Evolutionary conservation across 257 asterid genomes (phyloP).

Genomic region (Solanum acaule): DNA sequence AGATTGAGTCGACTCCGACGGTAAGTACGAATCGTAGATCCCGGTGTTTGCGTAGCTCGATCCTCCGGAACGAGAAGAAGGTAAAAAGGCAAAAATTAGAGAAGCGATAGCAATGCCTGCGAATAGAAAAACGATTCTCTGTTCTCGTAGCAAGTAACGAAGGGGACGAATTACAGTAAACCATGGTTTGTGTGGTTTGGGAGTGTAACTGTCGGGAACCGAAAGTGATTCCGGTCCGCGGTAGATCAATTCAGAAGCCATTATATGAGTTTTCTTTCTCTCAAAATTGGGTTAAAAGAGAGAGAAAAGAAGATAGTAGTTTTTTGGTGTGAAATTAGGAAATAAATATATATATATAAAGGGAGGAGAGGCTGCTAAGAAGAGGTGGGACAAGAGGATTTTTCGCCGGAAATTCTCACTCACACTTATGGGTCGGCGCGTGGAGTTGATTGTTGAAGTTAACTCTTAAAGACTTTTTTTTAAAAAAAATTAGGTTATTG

Average conservation of each 20-base stretch:
- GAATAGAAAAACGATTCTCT: conserved; percentile 32
- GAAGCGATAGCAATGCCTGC: conserved; percentile 48
- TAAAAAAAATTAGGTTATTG: not conserved
- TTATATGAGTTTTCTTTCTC: not conserved
- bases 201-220: conserved; percentile 49
- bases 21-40: conserved; percentile 15
- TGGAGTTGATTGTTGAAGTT: not conserved
- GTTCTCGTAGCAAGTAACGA: conserved; percentile 42
- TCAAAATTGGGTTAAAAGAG: not conserved
- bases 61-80: conserved; percentile 7
- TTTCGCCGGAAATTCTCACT: not conserved
- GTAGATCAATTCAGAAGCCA: conserved; percentile 76
- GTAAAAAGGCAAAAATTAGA: conserved; percentile 13
- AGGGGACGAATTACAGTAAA: conserved; percentile 24
- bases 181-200: conserved; percentile 49
- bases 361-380: not conserved
- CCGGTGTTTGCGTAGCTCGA: not conserved
- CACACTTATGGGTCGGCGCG: not conserved
- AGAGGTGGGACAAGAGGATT: not conserved
- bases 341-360: not conserved
- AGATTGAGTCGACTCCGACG: conserved; percentile 26
- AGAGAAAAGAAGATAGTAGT: not conserved
- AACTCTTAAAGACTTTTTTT: not conserved
- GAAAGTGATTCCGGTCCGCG: conserved; percentile 79
- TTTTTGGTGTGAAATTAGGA: not conserved